These are phyloP conservation scores for Dioszegia aurantiaca DNA, from an alignment of 768 basidiomycete genomes.

Conservation along the genomic window DNA sequence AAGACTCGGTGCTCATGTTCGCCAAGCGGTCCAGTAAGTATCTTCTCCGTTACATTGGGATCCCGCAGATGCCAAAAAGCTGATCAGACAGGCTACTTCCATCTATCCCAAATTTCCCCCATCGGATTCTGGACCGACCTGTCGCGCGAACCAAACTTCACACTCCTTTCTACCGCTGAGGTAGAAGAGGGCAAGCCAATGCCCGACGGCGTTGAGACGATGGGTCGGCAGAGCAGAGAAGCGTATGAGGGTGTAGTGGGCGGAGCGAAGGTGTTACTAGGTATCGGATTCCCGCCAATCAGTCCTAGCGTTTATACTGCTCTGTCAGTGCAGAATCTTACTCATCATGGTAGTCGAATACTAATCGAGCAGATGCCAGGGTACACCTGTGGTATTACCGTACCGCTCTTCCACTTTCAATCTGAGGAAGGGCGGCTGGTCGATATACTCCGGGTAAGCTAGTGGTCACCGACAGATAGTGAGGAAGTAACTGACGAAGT, in stretches of 20 bases:
- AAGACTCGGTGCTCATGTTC: conserved; percentile 39
- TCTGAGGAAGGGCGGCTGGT: conserved; percentile 35
- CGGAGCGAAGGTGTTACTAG: conserved; percentile 41
- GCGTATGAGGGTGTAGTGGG: conserved; percentile 41
- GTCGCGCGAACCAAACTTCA: conserved; percentile 20
- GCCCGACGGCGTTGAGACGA: conserved; percentile 38
- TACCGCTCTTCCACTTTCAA: conserved; percentile 24
- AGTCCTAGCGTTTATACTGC: conserved; percentile 50
- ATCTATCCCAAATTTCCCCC: conserved; percentile 27
- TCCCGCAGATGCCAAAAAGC: background rate
- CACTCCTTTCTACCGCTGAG: conserved; percentile 34
- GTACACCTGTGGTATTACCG: conserved; percentile 46
- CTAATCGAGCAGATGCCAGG: conserved; percentile 49
- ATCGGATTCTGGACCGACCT: conserved; percentile 35
- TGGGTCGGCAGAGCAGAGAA: conserved; percentile 30
- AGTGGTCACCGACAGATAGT: background rate
- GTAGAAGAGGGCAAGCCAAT: conserved; percentile 36
- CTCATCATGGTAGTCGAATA: background rate
- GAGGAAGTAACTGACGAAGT: background rate
- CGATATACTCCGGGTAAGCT: conserved; percentile 34
- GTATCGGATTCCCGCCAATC: conserved; percentile 45
- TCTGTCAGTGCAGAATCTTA: conserved; percentile 41
- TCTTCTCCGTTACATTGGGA: background rate
- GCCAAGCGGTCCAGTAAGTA: conserved; percentile 42
- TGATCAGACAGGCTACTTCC: conserved; percentile 37